Conservation (phyloP, 2,329 filamentous ascomycete genomes). For the Botrytis cinerea region DNA sequence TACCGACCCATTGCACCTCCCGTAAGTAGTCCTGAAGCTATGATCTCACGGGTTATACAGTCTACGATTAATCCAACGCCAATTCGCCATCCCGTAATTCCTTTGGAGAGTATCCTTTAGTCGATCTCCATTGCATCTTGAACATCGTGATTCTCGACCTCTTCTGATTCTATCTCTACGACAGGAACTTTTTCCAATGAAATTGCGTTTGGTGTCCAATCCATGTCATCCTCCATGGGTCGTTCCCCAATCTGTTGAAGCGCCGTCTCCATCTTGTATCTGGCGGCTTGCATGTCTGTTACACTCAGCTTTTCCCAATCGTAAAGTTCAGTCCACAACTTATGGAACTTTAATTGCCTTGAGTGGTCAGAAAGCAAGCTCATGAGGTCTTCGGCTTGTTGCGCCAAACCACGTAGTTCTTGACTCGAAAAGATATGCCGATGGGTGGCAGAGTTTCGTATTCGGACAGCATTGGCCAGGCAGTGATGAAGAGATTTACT, state of each 20-base stretch:
- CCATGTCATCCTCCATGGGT: conserved; percentile 41
- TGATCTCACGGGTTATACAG: not conserved
- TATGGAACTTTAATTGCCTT: conserved; percentile 36
- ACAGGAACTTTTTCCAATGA: conserved; percentile 36
- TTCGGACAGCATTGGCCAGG: conserved; percentile 37
- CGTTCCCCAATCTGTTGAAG: conserved; percentile 38
- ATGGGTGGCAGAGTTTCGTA: conserved; percentile 39
- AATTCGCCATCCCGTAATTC: not conserved
- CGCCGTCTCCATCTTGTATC: conserved; percentile 32
- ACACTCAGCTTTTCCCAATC: conserved; percentile 34
- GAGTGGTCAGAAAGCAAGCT: conserved; percentile 37
- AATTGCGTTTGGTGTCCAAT: conserved; percentile 41
- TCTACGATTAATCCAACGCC: conserved; percentile 7
- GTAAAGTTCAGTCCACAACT: conserved; percentile 33
- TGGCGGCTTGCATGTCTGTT: conserved; percentile 30
- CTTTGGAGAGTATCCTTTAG: conserved; percentile 7
- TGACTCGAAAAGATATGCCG: conserved; percentile 38
- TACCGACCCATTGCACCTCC: not conserved
- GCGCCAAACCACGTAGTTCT: conserved; percentile 36
- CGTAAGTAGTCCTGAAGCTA: conserved; percentile 3
- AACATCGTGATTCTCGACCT: conserved; percentile 21
- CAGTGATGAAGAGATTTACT: conserved; percentile 31
- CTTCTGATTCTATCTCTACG: conserved; percentile 7
- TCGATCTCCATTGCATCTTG: conserved; percentile 39
- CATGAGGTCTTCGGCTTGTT: conserved; percentile 39